phyloP scores from a whole-genome alignment of 148 eudicot species.

The Pharnaceum exiguum region DNA sequence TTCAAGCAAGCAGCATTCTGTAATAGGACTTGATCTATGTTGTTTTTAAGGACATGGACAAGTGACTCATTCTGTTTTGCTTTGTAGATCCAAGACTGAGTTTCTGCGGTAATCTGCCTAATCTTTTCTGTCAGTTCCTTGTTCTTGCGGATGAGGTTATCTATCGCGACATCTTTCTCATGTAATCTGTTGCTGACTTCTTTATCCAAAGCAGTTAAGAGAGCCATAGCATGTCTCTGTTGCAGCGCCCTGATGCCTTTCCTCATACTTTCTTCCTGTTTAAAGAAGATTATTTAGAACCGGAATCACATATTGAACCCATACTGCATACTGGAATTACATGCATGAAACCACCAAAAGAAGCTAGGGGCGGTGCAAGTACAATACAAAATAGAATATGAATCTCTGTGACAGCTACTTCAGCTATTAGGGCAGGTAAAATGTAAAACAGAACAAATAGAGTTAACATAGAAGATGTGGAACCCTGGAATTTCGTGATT shows the following conservation, averaged over 20 bases:
- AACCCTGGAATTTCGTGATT: background rate
- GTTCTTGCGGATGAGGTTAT: conserved; percentile 37
- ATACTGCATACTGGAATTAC: background rate
- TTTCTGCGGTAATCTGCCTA: conserved; percentile 26
- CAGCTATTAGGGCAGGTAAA: no score
- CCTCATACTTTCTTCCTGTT: conserved; percentile 35
- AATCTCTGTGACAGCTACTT: no score
- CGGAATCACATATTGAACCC: background rate
- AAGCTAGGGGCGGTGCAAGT: no score
- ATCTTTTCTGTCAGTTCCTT: conserved; percentile 34
- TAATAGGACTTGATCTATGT: conserved; percentile 25
- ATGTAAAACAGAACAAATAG: no score
- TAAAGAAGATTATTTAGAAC: background rate
- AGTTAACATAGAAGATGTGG: no score
- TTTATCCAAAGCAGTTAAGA: conserved; percentile 33
- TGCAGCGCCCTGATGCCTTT: conserved; percentile 37
- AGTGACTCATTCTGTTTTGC: conserved; percentile 39
- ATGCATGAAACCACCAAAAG: background rate
- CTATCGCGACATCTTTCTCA: conserved; percentile 39
- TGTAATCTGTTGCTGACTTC: conserved; percentile 26
- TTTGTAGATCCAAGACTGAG: conserved; percentile 34
- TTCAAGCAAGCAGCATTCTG: conserved; percentile 23
- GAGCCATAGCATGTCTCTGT: conserved; percentile 27
- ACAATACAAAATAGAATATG: no score
- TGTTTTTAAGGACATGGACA: conserved; percentile 29